Conservation (phyloP, 768 basidiomycete genomes). For the Amanita muscaria region DNA sequence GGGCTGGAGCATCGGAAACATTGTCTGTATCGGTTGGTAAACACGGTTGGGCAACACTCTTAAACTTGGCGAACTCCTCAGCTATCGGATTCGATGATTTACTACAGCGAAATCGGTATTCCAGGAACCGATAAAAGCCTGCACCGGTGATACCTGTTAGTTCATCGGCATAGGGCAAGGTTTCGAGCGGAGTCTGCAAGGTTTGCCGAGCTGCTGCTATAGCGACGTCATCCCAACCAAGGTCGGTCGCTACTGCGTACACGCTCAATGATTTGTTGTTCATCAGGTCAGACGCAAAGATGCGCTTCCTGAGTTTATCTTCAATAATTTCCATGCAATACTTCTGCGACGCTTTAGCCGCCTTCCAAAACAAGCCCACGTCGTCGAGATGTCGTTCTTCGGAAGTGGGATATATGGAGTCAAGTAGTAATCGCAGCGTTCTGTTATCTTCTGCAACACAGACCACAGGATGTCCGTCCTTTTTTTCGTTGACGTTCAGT, state of each 20-base stretch:
- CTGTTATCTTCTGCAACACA: slow-evolving; percentile 11
- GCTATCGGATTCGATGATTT: neutral
- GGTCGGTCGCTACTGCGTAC: too few species aligned
- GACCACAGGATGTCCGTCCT: too few species aligned
- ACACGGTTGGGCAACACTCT: too few species aligned
- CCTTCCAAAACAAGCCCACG: too few species aligned
- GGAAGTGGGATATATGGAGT: too few species aligned
- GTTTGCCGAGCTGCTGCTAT: neutral
- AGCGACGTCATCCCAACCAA: neutral
- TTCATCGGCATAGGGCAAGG: neutral
- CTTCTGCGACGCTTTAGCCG: too few species aligned
- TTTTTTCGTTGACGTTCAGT: too few species aligned
- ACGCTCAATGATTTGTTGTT: neutral
- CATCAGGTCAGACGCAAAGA: neutral
- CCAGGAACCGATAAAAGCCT: neutral
- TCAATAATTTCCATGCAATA: too few species aligned
- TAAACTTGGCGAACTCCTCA: neutral
- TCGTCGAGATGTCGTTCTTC: too few species aligned
- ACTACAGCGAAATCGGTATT: neutral
- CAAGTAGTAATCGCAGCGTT: slow-evolving; percentile 8
- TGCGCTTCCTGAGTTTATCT: too few species aligned
- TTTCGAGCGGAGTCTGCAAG: neutral
- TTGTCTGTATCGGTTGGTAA: too few species aligned
- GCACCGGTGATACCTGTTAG: neutral
- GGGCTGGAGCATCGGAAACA: too few species aligned